Evolutionary conservation across 805 yeast species (phyloP).

Genomic region (Candida qinlingensis): DNA sequence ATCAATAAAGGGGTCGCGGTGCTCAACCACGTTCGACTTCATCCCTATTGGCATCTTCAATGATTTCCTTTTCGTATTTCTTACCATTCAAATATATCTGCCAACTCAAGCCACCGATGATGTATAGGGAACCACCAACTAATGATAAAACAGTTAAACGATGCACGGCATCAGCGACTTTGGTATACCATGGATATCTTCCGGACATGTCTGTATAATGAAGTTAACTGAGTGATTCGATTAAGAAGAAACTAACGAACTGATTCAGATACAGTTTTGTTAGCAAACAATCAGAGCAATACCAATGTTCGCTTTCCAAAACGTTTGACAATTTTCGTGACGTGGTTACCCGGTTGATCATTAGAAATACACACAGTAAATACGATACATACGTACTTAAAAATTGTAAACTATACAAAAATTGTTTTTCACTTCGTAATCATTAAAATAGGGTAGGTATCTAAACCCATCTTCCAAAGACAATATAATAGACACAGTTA

Average conservation of each 20-base stretch:
- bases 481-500: constrained; percentile 1
- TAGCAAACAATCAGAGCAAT: not conserved
- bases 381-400: no score
- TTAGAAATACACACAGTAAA: no score
- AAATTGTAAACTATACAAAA: not conserved
- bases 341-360: no score
- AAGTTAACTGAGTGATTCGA: no score
- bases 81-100: constrained; percentile 49
- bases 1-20: not conserved
- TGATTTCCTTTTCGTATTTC: constrained; percentile 37
- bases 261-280: not conserved
- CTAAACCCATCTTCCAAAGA: not conserved
- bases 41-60: constrained; percentile 7
- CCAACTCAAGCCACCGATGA: constrained; percentile 47
- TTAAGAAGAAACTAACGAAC: no score
- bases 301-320: no score
- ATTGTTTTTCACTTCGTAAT: no score
- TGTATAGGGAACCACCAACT: constrained; percentile 50
- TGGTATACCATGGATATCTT: constrained; percentile 69
- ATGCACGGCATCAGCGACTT: constrained; percentile 65
- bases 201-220: constrained; percentile 30
- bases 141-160: constrained; percentile 65
- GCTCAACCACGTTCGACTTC: not conserved
- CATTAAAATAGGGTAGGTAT: no score
- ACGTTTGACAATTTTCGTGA: no score